Base-by-base conservation (phyloP, 805 yeast species). In the Pichia cephalocereana region DNA sequence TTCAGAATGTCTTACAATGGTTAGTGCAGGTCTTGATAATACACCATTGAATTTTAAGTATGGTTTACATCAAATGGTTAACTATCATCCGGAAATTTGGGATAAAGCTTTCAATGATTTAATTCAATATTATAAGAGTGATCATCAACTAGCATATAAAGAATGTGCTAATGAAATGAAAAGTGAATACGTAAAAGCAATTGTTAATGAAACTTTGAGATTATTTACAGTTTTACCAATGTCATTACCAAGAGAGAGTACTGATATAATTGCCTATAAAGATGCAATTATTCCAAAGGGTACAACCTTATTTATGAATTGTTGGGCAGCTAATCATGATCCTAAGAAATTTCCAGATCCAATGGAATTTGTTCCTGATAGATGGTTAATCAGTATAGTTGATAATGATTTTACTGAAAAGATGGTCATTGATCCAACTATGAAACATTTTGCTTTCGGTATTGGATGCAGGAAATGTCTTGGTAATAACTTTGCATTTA, bases 11-110 rank as follows among this genome's bases (percentile, higher is more conserved):
- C 66, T 84, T 39, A 81, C 90, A 0, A 78, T 83, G 83, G 82
- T 84, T 0, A 81, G 88, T 54, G 93, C 90, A 9, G 93, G 93
- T 0, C 65, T 84, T 26, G 91, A 84, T 58, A 84, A 85, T 52
- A 76, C 82, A 0, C 82, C 88, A 0, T 68, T 83, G 32, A 82
- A 78, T 43, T 67, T 83, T 44, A 75, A 76, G 52, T 79, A 82
- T 52, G 69, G 82, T 9, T 58, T 82, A 54, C 84, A 84, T 0
- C 83, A 80, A 38, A 64, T 84, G 40, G 43, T 36, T 10, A 45
- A 41, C n/a, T 71, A 82, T 8, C 69, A 70, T 17, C 54, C 59
- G 0, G 50, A 46, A 0, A 54, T 78, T 11, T 83, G 79, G 57
- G 55, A 66, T 1, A 65, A 47, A 11, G 83, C 83, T 0, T 61